Base-by-base conservation (phyloP, 257 asterid species). In the Penstemon newberryi region DNA sequence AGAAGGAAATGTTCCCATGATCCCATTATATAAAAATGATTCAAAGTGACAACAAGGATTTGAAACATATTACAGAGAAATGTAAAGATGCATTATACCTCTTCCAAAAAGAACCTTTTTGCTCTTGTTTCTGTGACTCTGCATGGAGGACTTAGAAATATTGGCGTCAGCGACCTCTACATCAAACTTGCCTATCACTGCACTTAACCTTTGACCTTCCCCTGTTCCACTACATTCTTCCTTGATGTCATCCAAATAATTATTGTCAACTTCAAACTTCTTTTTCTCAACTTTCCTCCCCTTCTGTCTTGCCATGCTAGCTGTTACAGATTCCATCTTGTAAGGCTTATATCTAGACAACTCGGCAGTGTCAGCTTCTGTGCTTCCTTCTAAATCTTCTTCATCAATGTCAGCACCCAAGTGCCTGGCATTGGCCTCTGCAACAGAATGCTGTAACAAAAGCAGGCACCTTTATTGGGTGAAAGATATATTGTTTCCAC, bases 171-270 rank as follows among this genome's bases (percentile, higher is more conserved):
- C 39, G 58, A 70, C 81, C 67, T 83, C 84, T 63, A 63, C 42
- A 66, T 78, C 80, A 65, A 75, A 57, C 56, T 76, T 80, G 69
- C 74, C 80, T 70, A 84, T 79, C 11, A 40, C 63, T 69, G 71
- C 81, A 69, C 85, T 82, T 52, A 82, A 72, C 74, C 79, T 71
- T 73, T 79, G 87, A 46, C 85, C 88, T 82, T 84, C 95, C 67
- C 84, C 96, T 44, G 96, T 88, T 72, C 88, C 95, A 74, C 93
- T 84, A 70, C 89, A 87, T 67, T 91, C 96, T 89, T 88, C 96
- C 81, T 78, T 84, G 75, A 73, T 75, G 73, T 88, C 97, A 78
- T 85, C 88, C 73, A 82, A 81, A 47, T 73, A 80, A 77, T 75
- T 73, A 51, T 82, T 75, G 75, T 78, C 84, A 75, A 75, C 82